Percentiles rank a stretch among this genome's conserved stretches.
These are phyloP conservation scores for Calonectria naviculata DNA, from an alignment of 2,329 filamentous ascomycete species.

Conservation along the genomic window DNA sequence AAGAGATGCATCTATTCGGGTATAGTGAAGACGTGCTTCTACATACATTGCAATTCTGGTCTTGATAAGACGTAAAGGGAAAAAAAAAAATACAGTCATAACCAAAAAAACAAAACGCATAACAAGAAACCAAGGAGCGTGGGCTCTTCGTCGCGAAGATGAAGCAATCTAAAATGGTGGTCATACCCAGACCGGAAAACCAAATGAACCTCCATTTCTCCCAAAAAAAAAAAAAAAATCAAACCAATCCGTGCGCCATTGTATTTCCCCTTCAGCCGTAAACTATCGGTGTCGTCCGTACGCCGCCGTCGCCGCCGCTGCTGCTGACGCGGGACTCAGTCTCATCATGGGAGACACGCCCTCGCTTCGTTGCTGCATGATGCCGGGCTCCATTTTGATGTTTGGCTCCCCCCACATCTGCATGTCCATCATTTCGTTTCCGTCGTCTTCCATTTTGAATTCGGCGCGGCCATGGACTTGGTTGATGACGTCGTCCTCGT, in stretches of 20 bases:
- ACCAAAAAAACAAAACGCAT: slow-evolving; percentile 19
- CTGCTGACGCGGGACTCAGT: slow-evolving; percentile 29
- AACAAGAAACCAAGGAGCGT: slow-evolving; percentile 31
- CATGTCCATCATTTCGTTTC: slow-evolving; percentile 42
- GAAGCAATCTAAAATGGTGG: slow-evolving; percentile 43
- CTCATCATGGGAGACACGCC: slow-evolving; percentile 34
- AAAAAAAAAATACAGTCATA: slow-evolving; percentile 13
- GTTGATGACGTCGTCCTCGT: slow-evolving; percentile 50
- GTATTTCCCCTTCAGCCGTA: slow-evolving; percentile 17
- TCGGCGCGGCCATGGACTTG: slow-evolving; percentile 42
- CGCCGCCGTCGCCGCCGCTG: slow-evolving; percentile 25
- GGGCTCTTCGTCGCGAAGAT: slow-evolving; percentile 48
- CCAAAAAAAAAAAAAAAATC: not conserved
- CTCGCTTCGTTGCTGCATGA: slow-evolving; percentile 32
- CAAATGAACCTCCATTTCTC: slow-evolving; percentile 15
- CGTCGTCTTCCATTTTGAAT: slow-evolving; percentile 42
- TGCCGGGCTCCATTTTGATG: slow-evolving; percentile 43
- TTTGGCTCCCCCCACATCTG: slow-evolving; percentile 43
- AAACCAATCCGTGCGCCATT: not conserved
- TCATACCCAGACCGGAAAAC: slow-evolving; percentile 26
- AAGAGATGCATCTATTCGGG: slow-evolving; percentile 27
- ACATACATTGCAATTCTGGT: slow-evolving; percentile 21
- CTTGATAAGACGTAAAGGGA: slow-evolving; percentile 13
- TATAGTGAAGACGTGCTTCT: slow-evolving; percentile 35
- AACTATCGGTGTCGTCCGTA: slow-evolving; percentile 38